phyloP scores from a whole-genome alignment of 192 early-diverging fungal genomes.

The Coemansia guatemalensis region DNA sequence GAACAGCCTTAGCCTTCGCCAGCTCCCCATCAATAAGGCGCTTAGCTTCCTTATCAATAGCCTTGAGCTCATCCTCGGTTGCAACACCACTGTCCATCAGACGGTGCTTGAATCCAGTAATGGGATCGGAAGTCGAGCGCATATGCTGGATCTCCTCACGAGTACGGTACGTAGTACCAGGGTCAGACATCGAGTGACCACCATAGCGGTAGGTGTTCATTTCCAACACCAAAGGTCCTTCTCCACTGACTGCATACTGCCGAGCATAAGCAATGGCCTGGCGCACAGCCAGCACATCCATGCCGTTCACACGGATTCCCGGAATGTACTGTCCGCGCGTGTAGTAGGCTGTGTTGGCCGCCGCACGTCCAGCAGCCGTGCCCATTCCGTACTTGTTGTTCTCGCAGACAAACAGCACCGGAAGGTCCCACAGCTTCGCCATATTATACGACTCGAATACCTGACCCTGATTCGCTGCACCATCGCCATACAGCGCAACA shows the following conservation, averaged over 20 bases:
- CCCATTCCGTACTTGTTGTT: conserved; percentile 99
- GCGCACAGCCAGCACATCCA: conserved; percentile 92
- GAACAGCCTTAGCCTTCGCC: conserved; percentile 75
- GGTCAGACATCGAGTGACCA: conserved; percentile 99
- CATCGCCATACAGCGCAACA: conserved; percentile 94
- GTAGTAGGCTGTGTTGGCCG: conserved; percentile 92
- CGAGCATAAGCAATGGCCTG: conserved; percentile 84
- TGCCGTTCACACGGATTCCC: conserved; percentile 87
- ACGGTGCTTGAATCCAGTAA: conserved; percentile 87
- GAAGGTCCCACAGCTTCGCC: conserved; percentile 96
- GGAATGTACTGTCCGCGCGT: conserved; percentile 97
- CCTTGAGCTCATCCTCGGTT: conserved; percentile 90
- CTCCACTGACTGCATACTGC: conserved; percentile 75
- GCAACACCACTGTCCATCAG: conserved; percentile 67
- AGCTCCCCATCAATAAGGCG: conserved; percentile 83
- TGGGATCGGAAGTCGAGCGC: conserved; percentile 90
- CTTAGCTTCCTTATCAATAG: conserved; percentile 90
- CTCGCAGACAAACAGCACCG: conserved; percentile 93
- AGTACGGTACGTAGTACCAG: conserved; percentile 98
- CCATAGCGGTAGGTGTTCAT: conserved; percentile 98
- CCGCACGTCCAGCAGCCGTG: conserved; percentile 85
- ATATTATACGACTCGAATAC: conserved; percentile 99
- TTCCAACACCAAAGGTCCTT: conserved; percentile 93
- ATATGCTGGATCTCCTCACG: conserved; percentile 99
- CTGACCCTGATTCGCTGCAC: conserved; percentile 98